Conservation (phyloP, 176 grass and related monocot species). For the Areca catechu region DNA sequence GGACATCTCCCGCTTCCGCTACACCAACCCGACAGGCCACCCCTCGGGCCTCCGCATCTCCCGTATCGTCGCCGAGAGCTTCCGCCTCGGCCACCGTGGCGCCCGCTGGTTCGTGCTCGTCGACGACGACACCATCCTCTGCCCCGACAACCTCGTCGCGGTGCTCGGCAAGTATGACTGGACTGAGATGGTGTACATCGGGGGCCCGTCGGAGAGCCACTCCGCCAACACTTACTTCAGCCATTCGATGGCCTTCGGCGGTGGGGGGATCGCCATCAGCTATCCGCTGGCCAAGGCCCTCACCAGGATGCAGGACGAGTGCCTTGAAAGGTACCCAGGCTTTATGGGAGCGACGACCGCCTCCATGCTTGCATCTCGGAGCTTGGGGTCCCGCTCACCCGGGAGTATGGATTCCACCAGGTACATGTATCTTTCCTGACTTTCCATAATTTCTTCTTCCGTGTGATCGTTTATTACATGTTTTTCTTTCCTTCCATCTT, state of each 20-base stretch:
- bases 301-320: slow-evolving; percentile 53
- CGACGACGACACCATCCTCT: slow-evolving; percentile 87
- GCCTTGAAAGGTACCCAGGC: slow-evolving; percentile 81
- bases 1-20: slow-evolving; percentile 86
- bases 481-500: too few relatives aligned
- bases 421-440: slow-evolving; percentile 9
- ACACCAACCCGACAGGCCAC: slow-evolving; percentile 93
- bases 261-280: slow-evolving; percentile 86
- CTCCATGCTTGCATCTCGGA: slow-evolving; percentile 94
- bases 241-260: slow-evolving; percentile 91
- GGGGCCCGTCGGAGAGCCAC: slow-evolving; percentile 81
- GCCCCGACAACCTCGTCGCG: slow-evolving; percentile 63
- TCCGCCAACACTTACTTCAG: slow-evolving; percentile 95
- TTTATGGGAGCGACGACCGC: slow-evolving; percentile 88
- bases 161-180: slow-evolving; percentile 91
- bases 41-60: slow-evolving; percentile 93
- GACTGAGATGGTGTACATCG: slow-evolving; percentile 92
- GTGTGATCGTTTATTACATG: too few relatives aligned
- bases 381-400: slow-evolving; percentile 70
- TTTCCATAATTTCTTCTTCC: too few relatives aligned
- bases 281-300: slow-evolving; percentile 69
- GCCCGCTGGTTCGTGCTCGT: slow-evolving; percentile 83
- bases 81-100: slow-evolving; percentile 36
- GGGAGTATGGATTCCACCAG: slow-evolving; percentile 92
- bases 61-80: slow-evolving; percentile 73